phyloP scores from a whole-genome alignment of 306 rosid species.

The Potentilla sterilis region DNA sequence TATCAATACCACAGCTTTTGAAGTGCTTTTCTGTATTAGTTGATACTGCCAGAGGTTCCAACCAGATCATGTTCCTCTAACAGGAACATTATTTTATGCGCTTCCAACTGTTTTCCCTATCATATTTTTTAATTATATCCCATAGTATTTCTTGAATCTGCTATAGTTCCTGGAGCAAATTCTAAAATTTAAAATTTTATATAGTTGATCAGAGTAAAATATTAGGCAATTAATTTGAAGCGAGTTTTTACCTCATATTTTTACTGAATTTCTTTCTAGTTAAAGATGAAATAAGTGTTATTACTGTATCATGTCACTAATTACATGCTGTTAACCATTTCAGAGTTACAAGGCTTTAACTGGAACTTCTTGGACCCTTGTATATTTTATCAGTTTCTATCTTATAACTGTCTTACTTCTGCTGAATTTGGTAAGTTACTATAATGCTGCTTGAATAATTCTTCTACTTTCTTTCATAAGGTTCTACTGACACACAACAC shows the following conservation, averaged over 20 bases:
- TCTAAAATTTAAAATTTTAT: not conserved
- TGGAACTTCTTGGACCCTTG: slow-evolving; percentile 67
- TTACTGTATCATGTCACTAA: not conserved
- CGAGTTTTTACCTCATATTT: not conserved
- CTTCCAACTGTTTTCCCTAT: not conserved
- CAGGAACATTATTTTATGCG: not conserved
- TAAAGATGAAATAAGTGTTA: slow-evolving; percentile 13
- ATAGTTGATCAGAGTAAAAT: not conserved
- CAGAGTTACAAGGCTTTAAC: slow-evolving; percentile 89
- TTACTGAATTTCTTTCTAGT: not conserved
- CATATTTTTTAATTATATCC: not conserved
- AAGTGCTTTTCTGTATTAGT: not conserved
- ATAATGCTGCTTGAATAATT: slow-evolving; percentile 11
- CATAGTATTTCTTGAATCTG: not conserved
- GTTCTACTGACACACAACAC: not conserved
- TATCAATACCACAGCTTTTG: not conserved
- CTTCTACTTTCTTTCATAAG: not conserved
- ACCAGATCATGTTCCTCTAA: not conserved
- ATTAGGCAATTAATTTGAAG: not conserved
- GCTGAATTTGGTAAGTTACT: slow-evolving; percentile 71
- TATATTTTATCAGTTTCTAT: slow-evolving; percentile 87
- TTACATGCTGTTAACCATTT: slow-evolving; percentile 34
- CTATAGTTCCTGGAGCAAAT: not conserved
- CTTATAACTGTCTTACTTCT: slow-evolving; percentile 78
- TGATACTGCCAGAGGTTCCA: not conserved